These are phyloP conservation scores for Fraxinus latifolia DNA, from an alignment of 305 asterid genomes.

Conservation along the genomic window DNA sequence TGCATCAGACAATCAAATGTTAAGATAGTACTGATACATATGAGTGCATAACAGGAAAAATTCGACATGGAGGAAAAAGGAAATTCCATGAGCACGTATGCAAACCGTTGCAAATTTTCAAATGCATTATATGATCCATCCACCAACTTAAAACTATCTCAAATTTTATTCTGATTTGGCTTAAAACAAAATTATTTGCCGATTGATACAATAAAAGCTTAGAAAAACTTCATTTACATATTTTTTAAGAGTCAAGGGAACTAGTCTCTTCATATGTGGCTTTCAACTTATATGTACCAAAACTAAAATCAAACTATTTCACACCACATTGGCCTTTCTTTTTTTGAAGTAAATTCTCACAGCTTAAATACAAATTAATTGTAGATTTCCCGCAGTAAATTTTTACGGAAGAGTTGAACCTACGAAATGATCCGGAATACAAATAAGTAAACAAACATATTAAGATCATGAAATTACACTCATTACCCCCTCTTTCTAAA, in stretches of 20 bases:
- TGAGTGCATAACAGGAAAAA: background rate
- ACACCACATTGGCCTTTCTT: background rate
- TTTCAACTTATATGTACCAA: background rate
- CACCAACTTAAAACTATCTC: background rate
- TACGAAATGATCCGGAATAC: background rate
- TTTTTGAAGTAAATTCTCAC: background rate
- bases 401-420: background rate
- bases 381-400: background rate
- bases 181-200: background rate
- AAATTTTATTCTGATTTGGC: background rate
- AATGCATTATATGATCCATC: too few relatives aligned
- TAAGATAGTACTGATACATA: background rate
- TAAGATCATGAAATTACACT: background rate
- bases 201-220: background rate
- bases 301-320: background rate
- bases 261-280: background rate
- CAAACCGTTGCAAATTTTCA: background rate
- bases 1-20: conserved; percentile 34
- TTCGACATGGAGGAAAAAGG: background rate
- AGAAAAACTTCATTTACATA: background rate
- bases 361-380: background rate
- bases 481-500: background rate
- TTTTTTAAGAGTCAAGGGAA: background rate
- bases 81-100: background rate
- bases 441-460: background rate